Evolutionary conservation across 2,329 filamentous ascomycete species (phyloP), one percentile per base, ranked within the genome.

Genomic region (Colletotrichum gloeosporioides): DNA sequence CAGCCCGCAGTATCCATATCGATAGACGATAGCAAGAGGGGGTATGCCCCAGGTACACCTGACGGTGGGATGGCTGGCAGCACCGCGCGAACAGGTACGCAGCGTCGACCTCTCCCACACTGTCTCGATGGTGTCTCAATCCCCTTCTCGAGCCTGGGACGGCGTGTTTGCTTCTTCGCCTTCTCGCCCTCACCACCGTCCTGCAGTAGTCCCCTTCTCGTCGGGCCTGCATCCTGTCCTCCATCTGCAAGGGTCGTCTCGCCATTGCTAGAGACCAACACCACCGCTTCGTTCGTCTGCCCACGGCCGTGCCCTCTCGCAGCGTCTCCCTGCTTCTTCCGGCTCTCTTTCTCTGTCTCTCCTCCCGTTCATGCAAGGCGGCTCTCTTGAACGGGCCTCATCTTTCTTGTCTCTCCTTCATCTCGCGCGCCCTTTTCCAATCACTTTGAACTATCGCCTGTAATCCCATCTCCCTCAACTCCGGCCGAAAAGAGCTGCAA

Each of bases 211-310:
- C 55, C 31, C 59, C 59, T 29, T 68, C 63, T 68, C 39, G 55
- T 68, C 64, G 39, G 34, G 32, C 72, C 49, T 57, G 63, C 27
- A 63, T 73, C 69, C 55, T 69, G 69, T 29, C 44, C 68, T 31
- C 63, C 32, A 39, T 65, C 73, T 76, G 73, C 73, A 76, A 73
- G 73, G 73, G 73, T 69, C 32, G 49, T 69, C 70, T 69, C 27
- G 39, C 63, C 39, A 39, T 32, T 63, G 49, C 62, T 49, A 59
- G 55, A 36, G 34, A 44, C 73, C 66, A 69, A 31, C n/a, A n/a
- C 36, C 61, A 66, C 63, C 62, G 69, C 55, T 64, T 57, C 13
- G 16, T 39, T 22, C n/a, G 55, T 69, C 32, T 57, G 69, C 34
- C 63, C 64, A 31, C 22, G 22, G 29, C 32, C 36, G 29, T n/a